These are phyloP conservation scores for Bipolaris oryzae DNA, from an alignment of 2,329 filamentous ascomycete genomes.

Conservation along the genomic window DNA sequence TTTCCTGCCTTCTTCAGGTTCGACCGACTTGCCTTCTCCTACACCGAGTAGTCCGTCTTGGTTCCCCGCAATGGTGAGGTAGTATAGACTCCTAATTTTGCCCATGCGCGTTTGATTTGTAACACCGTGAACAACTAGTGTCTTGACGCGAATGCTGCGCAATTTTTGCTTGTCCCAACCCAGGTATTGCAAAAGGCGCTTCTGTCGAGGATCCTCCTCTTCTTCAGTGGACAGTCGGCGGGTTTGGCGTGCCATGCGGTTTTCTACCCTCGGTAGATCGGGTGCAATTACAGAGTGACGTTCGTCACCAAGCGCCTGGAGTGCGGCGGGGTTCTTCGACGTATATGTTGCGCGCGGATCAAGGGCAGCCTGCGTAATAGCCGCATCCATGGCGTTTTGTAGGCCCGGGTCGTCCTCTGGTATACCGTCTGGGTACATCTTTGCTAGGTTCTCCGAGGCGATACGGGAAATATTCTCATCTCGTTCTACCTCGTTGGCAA, in stretches of 20 bases:
- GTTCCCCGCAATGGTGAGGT: slow-evolving; percentile 84
- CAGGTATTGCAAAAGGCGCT: slow-evolving; percentile 62
- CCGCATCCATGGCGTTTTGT: slow-evolving; percentile 38
- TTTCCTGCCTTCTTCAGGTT: slow-evolving; percentile 67
- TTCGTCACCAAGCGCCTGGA: slow-evolving; percentile 57
- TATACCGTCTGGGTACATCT: slow-evolving; percentile 45
- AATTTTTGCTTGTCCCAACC: slow-evolving; percentile 59
- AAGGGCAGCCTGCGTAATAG: slow-evolving; percentile 41
- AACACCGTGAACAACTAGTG: slow-evolving; percentile 74
- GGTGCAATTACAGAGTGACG: slow-evolving; percentile 54
- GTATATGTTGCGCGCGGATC: slow-evolving; percentile 56
- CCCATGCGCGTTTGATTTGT: slow-evolving; percentile 95
- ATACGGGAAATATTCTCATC: slow-evolving; percentile 40
- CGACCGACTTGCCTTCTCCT: slow-evolving; percentile 86
- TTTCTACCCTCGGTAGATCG: slow-evolving; percentile 56
- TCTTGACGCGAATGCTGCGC: slow-evolving; percentile 67
- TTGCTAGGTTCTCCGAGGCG: slow-evolving; percentile 44
- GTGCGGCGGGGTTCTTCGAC: slow-evolving; percentile 56
- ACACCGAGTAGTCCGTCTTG: slow-evolving; percentile 83
- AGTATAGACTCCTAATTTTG: slow-evolving; percentile 80
- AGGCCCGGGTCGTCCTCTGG: slow-evolving; percentile 38
- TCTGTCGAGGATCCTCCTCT: slow-evolving; percentile 54
- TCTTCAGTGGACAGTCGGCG: slow-evolving; percentile 43
- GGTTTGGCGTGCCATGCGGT: slow-evolving; percentile 45
- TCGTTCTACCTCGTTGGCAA: slow-evolving; percentile 41